Evolutionary conservation across 495 filamentous ascomycete genomes (phyloP).

Genomic region (Aspergillus cavernicola): DNA sequence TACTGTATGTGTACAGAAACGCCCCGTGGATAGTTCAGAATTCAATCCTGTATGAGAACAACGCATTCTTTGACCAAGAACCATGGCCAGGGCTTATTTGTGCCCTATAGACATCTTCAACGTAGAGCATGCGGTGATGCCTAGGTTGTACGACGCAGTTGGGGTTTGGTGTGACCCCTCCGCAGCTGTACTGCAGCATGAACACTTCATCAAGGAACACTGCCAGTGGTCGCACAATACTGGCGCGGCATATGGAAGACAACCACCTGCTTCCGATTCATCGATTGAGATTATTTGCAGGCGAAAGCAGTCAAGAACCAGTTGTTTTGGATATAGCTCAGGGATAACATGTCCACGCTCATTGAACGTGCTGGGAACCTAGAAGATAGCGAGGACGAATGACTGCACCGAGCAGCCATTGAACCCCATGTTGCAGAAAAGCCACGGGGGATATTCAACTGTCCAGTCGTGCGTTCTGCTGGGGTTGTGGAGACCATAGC

Average conservation of each 20-base stretch:
- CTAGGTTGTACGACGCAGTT: not conserved
- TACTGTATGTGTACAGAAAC: not conserved
- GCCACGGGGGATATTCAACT: no score
- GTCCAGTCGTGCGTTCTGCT: no score
- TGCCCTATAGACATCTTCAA: not conserved
- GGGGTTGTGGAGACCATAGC: not conserved
- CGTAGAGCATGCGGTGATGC: slow-evolving; percentile 4
- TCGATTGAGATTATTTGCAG: not conserved
- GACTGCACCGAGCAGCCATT: no score
- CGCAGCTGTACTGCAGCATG: not conserved
- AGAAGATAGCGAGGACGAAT: no score
- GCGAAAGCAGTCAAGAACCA: not conserved
- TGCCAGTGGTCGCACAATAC: not conserved
- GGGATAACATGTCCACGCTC: no score
- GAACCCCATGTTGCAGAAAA: no score
- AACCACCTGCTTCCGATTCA: not conserved
- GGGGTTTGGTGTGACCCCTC: not conserved
- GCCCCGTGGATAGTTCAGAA: slow-evolving; percentile 2
- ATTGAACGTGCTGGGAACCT: no score
- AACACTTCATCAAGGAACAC: not conserved
- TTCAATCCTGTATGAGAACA: no score
- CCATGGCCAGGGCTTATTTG: no score
- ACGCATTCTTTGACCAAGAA: no score
- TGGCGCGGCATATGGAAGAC: not conserved
- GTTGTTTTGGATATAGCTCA: not conserved